Percentiles rank a stretch among this genome's conserved stretches.
Evolutionary conservation across 73 alveolate species (phyloP).

Genomic region (Tetrahymena elliotti): DNA sequence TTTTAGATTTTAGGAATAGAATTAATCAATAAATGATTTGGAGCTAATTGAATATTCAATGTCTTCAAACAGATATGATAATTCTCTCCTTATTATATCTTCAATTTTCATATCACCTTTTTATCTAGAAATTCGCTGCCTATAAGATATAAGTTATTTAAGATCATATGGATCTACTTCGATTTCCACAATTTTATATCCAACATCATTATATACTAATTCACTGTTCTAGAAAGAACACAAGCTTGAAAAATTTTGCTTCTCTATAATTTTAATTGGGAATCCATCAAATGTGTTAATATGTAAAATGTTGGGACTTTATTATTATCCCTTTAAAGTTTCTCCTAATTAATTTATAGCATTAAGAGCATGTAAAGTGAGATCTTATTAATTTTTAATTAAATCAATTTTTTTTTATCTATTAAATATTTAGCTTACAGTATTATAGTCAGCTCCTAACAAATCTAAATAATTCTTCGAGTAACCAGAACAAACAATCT

Average conservation of each 20-base stretch:
- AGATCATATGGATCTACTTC: background rate
- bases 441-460: background rate
- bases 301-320: background rate
- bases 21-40: background rate
- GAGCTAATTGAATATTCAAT: background rate
- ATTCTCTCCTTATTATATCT: background rate
- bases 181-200: background rate
- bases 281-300: background rate
- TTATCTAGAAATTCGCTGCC: background rate
- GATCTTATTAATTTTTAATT: background rate
- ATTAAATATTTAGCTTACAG: background rate
- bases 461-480: background rate
- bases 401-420: background rate
- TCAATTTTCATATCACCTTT: background rate
- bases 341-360: background rate
- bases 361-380: background rate
- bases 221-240: too few species aligned
- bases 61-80: background rate
- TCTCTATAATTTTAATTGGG: background rate
- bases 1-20: background rate
- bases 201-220: background rate
- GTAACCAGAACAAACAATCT: background rate
- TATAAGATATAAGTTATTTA: background rate
- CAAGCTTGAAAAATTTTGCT: background rate
- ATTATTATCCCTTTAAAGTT: background rate